Evolutionary conservation across 1,284 basidiomycete genomes (phyloP).

Genomic region (Phylloporus sp.): DNA sequence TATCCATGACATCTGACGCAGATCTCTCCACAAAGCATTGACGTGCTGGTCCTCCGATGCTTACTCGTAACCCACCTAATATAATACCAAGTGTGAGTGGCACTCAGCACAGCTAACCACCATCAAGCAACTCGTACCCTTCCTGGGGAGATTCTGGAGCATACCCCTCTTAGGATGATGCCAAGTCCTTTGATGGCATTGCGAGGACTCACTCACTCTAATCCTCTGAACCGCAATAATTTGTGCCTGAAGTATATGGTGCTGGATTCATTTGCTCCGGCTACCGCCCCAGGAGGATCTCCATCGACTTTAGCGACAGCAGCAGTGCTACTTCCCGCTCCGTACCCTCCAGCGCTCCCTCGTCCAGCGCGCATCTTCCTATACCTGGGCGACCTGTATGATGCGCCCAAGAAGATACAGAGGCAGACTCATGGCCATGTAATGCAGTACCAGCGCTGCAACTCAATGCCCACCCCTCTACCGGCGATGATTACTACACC

Average conservation of each 20-base stretch:
- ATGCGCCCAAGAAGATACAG: too few species aligned
- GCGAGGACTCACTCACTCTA: constrained; percentile 26
- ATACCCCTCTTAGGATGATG: constrained; percentile 36
- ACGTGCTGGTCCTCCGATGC: constrained; percentile 28
- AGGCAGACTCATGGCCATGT: too few species aligned
- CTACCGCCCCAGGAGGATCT: constrained; percentile 38
- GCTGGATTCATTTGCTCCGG: constrained; percentile 29
- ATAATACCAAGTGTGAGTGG: constrained; percentile 27
- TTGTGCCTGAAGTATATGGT: constrained; percentile 35
- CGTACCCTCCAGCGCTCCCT: constrained; percentile 46
- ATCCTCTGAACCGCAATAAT: constrained; percentile 31
- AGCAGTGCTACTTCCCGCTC: constrained; percentile 43
- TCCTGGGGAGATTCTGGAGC: constrained; percentile 29
- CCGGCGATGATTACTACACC: constrained; percentile 16
- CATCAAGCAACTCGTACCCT: constrained; percentile 30
- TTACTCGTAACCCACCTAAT: constrained; percentile 14
- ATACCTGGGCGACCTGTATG: too few species aligned
- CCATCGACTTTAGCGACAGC: constrained; percentile 38
- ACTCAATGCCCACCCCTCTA: constrained; percentile 29
- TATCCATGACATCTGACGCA: constrained; percentile 28
- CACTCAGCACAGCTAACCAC: constrained; percentile 24
- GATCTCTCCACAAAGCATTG: constrained; percentile 58
- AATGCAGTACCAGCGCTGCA: constrained; percentile 29
- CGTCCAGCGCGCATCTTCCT: constrained; percentile 52
- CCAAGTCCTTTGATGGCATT: constrained; percentile 32